These are phyloP conservation scores for Tolypocladium amazonense DNA, from an alignment of 2,329 filamentous ascomycete genomes.

Conservation along the genomic window DNA sequence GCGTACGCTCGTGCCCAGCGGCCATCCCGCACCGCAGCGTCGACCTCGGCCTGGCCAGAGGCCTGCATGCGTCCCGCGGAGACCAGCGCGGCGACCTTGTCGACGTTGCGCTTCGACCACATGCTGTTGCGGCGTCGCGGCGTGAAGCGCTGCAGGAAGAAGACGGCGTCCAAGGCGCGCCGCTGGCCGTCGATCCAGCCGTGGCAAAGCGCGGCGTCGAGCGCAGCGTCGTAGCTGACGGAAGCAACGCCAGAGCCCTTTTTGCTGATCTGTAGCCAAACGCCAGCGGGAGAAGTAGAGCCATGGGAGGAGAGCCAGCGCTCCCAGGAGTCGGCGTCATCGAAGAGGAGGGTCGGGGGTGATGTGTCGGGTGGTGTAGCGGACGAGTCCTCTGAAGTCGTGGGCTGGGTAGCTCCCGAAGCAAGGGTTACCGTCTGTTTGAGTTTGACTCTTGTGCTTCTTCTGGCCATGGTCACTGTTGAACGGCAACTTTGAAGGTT, in stretches of 20 bases:
- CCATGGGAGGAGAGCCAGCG: slow-evolving; percentile 27
- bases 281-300: slow-evolving; percentile 20
- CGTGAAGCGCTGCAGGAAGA: slow-evolving; percentile 47
- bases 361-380: background rate
- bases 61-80: slow-evolving; percentile 36
- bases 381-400: background rate
- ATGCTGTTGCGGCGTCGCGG: slow-evolving; percentile 42
- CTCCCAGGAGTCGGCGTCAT: slow-evolving; percentile 18
- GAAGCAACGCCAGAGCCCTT: slow-evolving; percentile 31
- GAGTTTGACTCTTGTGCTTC: background rate
- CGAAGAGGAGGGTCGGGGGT: slow-evolving; percentile 15
- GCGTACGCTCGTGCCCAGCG: slow-evolving; percentile 48
- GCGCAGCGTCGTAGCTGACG: slow-evolving; percentile 38
- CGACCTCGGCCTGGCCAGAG: slow-evolving; percentile 36
- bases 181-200: slow-evolving; percentile 54
- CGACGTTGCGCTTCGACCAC: slow-evolving; percentile 51
- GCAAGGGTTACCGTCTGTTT: background rate
- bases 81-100: slow-evolving; percentile 33
- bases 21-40: slow-evolving; percentile 45
- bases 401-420: background rate
- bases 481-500: background rate
- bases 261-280: slow-evolving; percentile 40
- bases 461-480: background rate
- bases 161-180: slow-evolving; percentile 28
- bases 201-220: slow-evolving; percentile 47